Conservation (phyloP, 495 filamentous ascomycete species). For the Sphaerosporella brunnea region DNA sequence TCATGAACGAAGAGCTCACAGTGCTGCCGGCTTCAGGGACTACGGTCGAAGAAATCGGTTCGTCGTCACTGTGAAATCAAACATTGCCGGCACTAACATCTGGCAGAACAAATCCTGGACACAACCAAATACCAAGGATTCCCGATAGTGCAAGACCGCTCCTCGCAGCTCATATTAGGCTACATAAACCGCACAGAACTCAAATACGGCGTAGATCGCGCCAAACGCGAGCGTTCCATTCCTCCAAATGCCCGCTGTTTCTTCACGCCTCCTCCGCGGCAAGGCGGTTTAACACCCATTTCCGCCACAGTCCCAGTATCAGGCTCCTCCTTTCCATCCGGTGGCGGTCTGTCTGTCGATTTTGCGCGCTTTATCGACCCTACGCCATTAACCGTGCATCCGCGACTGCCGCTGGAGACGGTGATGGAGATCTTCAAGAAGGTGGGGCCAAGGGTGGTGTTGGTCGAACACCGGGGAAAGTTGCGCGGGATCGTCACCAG, state of each 20-base stretch:
- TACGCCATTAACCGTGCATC: constrained; percentile 80
- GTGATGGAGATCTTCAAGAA: constrained; percentile 99
- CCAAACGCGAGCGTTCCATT: constrained; percentile 55
- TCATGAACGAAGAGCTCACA: constrained; percentile 68
- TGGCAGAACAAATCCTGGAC: constrained; percentile 50
- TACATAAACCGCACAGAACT: constrained; percentile 94
- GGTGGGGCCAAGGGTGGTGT: constrained; percentile 83
- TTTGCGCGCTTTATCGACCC: constrained; percentile 79
- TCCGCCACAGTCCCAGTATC: constrained; percentile 15
- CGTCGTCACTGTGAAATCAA: too few relatives aligned
- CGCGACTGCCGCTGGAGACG: constrained; percentile 79
- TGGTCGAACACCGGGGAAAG: constrained; percentile 76
- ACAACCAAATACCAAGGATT: constrained; percentile 81
- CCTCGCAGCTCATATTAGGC: constrained; percentile 56
- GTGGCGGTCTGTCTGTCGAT: constrained; percentile 42
- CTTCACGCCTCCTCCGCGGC: constrained; percentile 42
- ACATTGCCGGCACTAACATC: too few relatives aligned
- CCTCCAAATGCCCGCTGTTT: constrained; percentile 50
- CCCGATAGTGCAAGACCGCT: constrained; percentile 67
- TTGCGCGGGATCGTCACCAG: constrained; percentile 78
- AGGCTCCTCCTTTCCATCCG: background rate
- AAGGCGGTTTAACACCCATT: constrained; percentile 27
- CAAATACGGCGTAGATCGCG: constrained; percentile 71
- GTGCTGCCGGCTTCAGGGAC: constrained; percentile 60
- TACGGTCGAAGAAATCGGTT: constrained; percentile 46